Percentiles rank a stretch among this genome's conserved stretches.
Evolutionary conservation across 2,329 filamentous ascomycete species (phyloP).

Genomic region (Pseudopyrenochaeta lycopersici): DNA sequence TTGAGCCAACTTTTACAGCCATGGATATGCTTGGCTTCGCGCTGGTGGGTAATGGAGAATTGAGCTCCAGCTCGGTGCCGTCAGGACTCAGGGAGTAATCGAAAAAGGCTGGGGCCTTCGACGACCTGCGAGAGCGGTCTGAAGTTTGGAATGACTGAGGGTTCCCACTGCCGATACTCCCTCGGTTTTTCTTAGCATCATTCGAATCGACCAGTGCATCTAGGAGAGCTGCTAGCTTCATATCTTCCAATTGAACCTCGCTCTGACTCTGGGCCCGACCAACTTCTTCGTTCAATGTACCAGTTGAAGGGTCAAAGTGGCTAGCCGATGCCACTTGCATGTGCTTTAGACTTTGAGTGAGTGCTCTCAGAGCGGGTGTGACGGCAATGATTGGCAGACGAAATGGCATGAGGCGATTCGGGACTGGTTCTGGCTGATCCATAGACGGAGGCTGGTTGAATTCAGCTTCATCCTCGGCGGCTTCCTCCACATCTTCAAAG

Average conservation of each 20-base stretch:
- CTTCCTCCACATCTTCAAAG: conserved; percentile 38
- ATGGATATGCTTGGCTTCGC: conserved; percentile 23
- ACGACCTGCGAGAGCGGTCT: conserved; percentile 2
- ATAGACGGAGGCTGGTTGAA: conserved; percentile 18
- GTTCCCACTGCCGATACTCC: conserved; percentile 10
- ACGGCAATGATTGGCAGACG: conserved; percentile 28
- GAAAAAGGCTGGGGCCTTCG: conserved; percentile 37
- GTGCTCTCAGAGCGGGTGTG: conserved; percentile 25
- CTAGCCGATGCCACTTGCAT: conserved; percentile 13
- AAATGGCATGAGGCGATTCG: conserved; percentile 17
- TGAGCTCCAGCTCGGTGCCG: conserved; percentile 33
- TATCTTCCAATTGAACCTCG: conserved; percentile 47
- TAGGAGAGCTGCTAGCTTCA: conserved; percentile 46
- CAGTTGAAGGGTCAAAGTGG: conserved; percentile 19
- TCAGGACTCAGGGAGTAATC: conserved; percentile 36
- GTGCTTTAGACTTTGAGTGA: conserved; percentile 25
- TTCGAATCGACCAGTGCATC: conserved; percentile 44
- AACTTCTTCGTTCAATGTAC: conserved; percentile 21
- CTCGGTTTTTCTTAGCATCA: conserved; percentile 38
- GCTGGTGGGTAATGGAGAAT: conserved; percentile 27
- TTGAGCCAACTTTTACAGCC: conserved; percentile 28
- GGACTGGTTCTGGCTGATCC: conserved; percentile 18
- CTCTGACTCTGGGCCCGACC: conserved; percentile 31
- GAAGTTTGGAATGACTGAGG: neutral
- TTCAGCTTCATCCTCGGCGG: conserved; percentile 51